Evolutionary conservation across 1,284 basidiomycete genomes (phyloP), one percentile per base, ranked within the genome.

Genomic region (Malassezia japonica): DNA sequence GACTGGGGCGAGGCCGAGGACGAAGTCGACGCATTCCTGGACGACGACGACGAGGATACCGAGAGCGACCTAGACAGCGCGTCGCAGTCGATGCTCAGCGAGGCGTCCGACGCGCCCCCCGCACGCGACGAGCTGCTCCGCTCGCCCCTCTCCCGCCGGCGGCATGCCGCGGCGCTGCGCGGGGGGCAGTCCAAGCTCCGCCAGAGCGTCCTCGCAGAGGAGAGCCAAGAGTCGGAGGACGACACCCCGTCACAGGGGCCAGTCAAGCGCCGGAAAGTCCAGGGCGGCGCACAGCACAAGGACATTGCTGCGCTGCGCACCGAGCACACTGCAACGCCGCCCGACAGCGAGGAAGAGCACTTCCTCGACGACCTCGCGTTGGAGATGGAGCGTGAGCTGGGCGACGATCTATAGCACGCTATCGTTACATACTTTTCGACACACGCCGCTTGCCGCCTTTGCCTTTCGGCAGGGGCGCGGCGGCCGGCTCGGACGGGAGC

Each of bases 11-110:
- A 83, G 59, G 82, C 86, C 53, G 84, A 86, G 59, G 80, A 85
- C 57, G 87, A 89, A 72, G 83, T 89, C n/a, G 85, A 89, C 51
- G 86, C 83, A 33, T 84, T 84, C 31, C 55, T 72, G 56, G 84
- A 84, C 37, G 66, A 61, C 3, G 69, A 69, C 16, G 65, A 53
- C 13, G 59, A 60, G 1, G 43, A 59, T n/a, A 43, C 20, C 2
- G 57, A 60, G 1, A 38, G n/a, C 38, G 42, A 50, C 31, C 12
- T 12, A 12, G 37, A 28, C 31, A 41, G 38, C 35, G 54, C 18
- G 51, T 50, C 63, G 52, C 20, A 64, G 57, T 41, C 59, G 23
- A 9, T n/a, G 4, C 20, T 16, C 27, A 37, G 21, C 36, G 64
- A 48, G 13, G 47, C 6, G 38, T 24, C 21, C 38, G 38, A 40